These are phyloP conservation scores for Volvariella surrecta DNA, from an alignment of 1,284 basidiomycete genomes.

Conservation along the genomic window DNA sequence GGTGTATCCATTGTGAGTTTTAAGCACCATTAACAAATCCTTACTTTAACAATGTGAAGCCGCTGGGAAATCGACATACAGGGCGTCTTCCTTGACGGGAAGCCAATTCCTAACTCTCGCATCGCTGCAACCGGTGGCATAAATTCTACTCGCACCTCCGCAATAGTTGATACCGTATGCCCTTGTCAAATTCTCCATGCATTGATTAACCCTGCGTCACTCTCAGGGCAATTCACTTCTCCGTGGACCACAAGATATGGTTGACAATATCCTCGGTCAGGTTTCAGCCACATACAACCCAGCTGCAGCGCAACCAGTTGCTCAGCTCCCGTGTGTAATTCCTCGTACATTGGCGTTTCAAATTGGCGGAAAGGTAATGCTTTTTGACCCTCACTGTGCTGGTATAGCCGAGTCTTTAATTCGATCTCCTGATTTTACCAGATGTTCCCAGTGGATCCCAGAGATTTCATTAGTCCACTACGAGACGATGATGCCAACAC, in stretches of 20 bases:
- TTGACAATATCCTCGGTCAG: slow-evolving; percentile 28
- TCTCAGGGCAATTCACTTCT: slow-evolving; percentile 45
- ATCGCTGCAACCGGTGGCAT: slow-evolving; percentile 20
- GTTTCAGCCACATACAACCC: slow-evolving; percentile 1
- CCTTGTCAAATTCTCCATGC: not conserved
- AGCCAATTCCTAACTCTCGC: slow-evolving; percentile 34
- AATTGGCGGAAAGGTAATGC: slow-evolving; percentile 40
- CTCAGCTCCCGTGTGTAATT: slow-evolving; percentile 24
- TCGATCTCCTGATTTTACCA: slow-evolving; percentile 55
- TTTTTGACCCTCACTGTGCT: slow-evolving; percentile 22
- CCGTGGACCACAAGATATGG: slow-evolving; percentile 44
- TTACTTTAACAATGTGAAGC: not conserved
- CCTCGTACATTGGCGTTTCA: slow-evolving; percentile 51
- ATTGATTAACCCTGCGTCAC: not conserved
- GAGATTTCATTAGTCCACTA: slow-evolving; percentile 45
- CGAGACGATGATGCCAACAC: slow-evolving; percentile 23
- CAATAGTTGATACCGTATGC: slow-evolving; percentile 44
- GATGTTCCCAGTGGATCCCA: slow-evolving; percentile 55
- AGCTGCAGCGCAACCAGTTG: slow-evolving; percentile 18
- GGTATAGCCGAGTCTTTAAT: slow-evolving; percentile 53
- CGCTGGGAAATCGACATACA: slow-evolving; percentile 50
- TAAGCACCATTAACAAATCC: slow-evolving; percentile 14
- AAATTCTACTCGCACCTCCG: slow-evolving; percentile 28
- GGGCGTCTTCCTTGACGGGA: slow-evolving; percentile 46
- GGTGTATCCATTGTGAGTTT: not conserved